Evolutionary conservation across 2,329 filamentous ascomycete species (phyloP).

Genomic region (Xylogone sp.): DNA sequence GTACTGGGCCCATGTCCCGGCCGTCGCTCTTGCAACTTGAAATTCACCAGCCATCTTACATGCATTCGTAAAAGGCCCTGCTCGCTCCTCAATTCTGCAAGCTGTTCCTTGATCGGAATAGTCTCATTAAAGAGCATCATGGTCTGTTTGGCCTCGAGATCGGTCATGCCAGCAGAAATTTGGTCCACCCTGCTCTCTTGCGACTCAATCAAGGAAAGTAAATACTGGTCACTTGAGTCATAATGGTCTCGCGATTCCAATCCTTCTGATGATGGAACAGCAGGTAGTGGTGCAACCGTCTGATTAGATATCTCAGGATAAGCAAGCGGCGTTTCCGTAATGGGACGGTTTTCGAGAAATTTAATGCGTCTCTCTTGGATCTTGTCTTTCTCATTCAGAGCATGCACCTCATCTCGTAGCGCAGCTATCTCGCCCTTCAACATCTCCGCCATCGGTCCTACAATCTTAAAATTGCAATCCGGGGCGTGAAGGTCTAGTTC

Average conservation of each 20-base stretch:
- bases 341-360: slow-evolving; percentile 34
- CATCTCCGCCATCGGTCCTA: slow-evolving; percentile 44
- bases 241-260: slow-evolving; percentile 25
- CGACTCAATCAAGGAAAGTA: slow-evolving; percentile 43
- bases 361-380: slow-evolving; percentile 38
- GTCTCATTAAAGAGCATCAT: slow-evolving; percentile 60
- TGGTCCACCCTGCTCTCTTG: slow-evolving; percentile 54
- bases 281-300: slow-evolving; percentile 23
- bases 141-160: slow-evolving; percentile 56
- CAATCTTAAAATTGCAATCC: slow-evolving; percentile 48
- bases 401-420: slow-evolving; percentile 40
- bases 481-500: slow-evolving; percentile 41
- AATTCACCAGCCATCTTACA: slow-evolving; percentile 30
- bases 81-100: slow-evolving; percentile 43
- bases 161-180: slow-evolving; percentile 51
- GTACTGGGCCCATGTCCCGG: slow-evolving; percentile 8
- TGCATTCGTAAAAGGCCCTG: slow-evolving; percentile 30
- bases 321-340: slow-evolving; percentile 23
- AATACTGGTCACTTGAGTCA: slow-evolving; percentile 39
- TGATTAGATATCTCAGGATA: slow-evolving; percentile 18
- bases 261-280: slow-evolving; percentile 16
- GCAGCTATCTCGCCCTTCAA: slow-evolving; percentile 39
- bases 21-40: slow-evolving; percentile 25
- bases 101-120: slow-evolving; percentile 57
- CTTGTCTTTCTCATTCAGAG: slow-evolving; percentile 35